These are phyloP conservation scores for Aspergillus candidus DNA, from an alignment of 2,329 filamentous ascomycete genomes.

Conservation along the genomic window DNA sequence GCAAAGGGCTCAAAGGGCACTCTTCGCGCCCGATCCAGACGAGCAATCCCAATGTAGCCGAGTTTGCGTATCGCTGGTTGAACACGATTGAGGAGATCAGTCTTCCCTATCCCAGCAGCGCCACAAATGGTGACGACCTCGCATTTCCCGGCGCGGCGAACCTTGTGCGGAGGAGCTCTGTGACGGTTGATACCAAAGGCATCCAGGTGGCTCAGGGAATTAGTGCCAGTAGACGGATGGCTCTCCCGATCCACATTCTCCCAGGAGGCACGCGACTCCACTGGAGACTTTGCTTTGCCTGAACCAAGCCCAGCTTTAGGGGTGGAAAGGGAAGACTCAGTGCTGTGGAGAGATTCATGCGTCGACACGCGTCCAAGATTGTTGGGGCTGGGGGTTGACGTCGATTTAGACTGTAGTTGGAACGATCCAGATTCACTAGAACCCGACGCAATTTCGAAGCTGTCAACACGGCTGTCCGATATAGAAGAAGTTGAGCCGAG, in stretches of 20 bases:
- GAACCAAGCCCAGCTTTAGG: conserved; percentile 21
- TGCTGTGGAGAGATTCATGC: conserved; percentile 31
- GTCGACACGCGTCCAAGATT: conserved; percentile 25
- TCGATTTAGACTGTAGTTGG: conserved; percentile 32
- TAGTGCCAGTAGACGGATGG: conserved; percentile 26
- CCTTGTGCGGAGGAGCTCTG: conserved; percentile 42
- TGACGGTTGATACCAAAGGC: conserved; percentile 28
- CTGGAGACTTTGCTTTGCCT: conserved; percentile 31
- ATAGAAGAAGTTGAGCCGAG: conserved; percentile 50
- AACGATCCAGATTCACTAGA: conserved; percentile 51
- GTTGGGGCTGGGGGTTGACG: conserved; percentile 29
- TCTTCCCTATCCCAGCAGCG: conserved; percentile 54
- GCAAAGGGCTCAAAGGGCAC: conserved; percentile 58
- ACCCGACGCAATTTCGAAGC: conserved; percentile 45
- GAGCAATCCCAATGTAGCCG: conserved; percentile 56
- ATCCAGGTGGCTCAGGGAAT: conserved; percentile 28
- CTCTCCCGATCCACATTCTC: conserved; percentile 36
- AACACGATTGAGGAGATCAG: conserved; percentile 53
- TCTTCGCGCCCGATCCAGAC: conserved; percentile 54
- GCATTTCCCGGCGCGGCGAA: conserved; percentile 50
- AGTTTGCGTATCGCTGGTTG: conserved; percentile 51
- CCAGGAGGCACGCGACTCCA: conserved; percentile 32
- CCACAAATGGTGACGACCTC: conserved; percentile 56
- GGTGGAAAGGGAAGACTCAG: conserved; percentile 30
- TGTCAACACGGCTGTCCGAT: conserved; percentile 46